Conservation (phyloP, 768 basidiomycete species). For the Amanita subjunquillea region DNA sequence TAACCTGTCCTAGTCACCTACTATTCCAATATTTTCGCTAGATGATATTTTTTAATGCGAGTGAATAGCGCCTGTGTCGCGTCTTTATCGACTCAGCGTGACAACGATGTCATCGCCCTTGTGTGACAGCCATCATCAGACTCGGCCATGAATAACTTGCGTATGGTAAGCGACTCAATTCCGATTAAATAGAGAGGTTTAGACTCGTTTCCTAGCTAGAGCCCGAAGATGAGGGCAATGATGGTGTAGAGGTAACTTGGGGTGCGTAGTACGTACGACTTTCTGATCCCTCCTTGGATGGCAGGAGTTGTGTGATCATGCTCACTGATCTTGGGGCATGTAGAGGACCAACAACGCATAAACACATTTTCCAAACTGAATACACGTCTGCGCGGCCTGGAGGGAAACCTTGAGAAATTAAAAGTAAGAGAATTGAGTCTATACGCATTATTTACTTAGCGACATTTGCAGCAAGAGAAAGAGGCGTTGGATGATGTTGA, state of each 20-base stretch:
- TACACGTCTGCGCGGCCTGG: conserved; percentile 58
- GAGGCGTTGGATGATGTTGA: conserved; percentile 86
- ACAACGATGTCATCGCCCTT: neutral
- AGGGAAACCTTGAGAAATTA: conserved; percentile 61
- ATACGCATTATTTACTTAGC: conserved; percentile 2
- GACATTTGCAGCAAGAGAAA: conserved; percentile 68
- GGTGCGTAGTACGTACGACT: conserved; percentile 31
- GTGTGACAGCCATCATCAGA: neutral
- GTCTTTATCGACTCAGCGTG: too few species aligned
- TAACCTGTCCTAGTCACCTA: too few species aligned
- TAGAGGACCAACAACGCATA: conserved; percentile 85
- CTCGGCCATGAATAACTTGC: conserved; percentile 33
- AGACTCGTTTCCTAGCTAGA: conserved; percentile 37
- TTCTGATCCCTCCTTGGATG: neutral
- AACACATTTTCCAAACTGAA: conserved; percentile 90
- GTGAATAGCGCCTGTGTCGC: too few species aligned
- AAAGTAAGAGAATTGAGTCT: conserved; percentile 37
- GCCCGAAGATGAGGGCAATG: conserved; percentile 68
- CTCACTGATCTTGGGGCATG: neutral
- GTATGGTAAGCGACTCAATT: conserved; percentile 34
- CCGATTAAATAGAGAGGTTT: conserved; percentile 1
- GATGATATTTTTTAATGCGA: too few species aligned
- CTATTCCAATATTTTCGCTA: too few species aligned
- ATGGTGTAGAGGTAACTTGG: conserved; percentile 76
- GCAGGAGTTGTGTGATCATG: neutral